Evolutionary conservation across 2,329 filamentous ascomycete species (phyloP).

Genomic region (Septoria linicola): DNA sequence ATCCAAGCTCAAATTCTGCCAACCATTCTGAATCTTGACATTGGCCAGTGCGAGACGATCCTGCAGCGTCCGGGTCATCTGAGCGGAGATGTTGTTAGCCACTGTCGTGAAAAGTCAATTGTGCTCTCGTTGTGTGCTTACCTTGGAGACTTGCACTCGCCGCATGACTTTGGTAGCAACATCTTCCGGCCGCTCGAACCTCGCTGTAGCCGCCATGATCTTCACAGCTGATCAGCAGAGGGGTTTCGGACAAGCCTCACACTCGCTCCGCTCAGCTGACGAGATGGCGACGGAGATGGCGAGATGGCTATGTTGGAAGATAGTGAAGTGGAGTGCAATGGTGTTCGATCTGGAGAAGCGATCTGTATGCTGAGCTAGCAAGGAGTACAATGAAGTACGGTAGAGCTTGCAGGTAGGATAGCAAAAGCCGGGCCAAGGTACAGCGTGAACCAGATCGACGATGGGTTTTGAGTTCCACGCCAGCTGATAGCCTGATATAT

Average conservation of each 20-base stretch:
- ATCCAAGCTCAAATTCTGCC: conserved; percentile 85
- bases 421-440: not conserved
- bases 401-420: not conserved
- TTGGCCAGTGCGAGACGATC: conserved; percentile 92
- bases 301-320: conserved; percentile 3
- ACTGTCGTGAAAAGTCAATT: conserved; percentile 1
- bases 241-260: conserved; percentile 8
- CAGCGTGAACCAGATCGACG: conserved; percentile 3
- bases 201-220: conserved; percentile 32
- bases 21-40: conserved; percentile 95
- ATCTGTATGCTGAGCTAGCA: conserved; percentile 9
- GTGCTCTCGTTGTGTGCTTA: conserved; percentile 23
- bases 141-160: conserved; percentile 43
- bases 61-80: conserved; percentile 93
- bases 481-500: conserved; percentile 2
- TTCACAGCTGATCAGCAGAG: conserved; percentile 18
- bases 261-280: conserved; percentile 4
- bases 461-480: conserved; percentile 9
- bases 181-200: conserved; percentile 34
- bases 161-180: conserved; percentile 40
- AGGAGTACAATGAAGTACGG: conserved; percentile 4
- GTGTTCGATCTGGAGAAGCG: not conserved
- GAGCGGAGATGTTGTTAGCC: conserved; percentile 28
- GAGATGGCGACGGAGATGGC: not conserved
- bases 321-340: not conserved